Evolutionary conservation across 192 early-diverging fungal species (phyloP), one percentile per base, ranked within the genome.

Genomic region (Phycomyces blakesleeanus): DNA sequence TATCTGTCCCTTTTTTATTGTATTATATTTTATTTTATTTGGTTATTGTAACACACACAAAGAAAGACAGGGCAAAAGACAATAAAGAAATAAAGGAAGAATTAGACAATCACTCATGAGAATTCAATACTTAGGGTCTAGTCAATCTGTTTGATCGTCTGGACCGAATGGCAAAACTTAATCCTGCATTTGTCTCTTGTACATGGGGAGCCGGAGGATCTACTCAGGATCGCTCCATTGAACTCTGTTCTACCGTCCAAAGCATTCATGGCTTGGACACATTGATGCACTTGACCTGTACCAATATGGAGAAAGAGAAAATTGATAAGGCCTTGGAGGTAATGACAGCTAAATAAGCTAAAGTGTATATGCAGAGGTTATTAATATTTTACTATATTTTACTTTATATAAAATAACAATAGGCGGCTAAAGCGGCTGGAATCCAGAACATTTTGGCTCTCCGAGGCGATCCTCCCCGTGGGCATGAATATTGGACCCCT

Each of bases 201-300:
- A 94, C 92, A 4, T 94, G 92, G 92, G 88, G 87, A 57, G 92
- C 92, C 24, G 92, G 92, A 24, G 91, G 91, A n/a, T 81, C 84
- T 14, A 87, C 81, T 5, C 79, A 85, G 38, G 88, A 91, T 54
- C 77, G 84, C 51, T 92, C 91, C 6, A 75, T 90, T 42, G 85
- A 89, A 55, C 69, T 93, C 29, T 79, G 77, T 73, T 76, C 82
- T 11, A 88, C 85, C 1, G 88, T 88, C 21, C 89, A 92, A 71
- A 75, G 76, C n/a, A 80, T 87, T 5, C 81, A 87, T 52, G 92
- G 92, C 7, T 78, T 94, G 12, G 89, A 93, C 68, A 87, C 90
- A 0, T 73, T 76, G 67, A 89, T 93, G 90, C 92, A 94, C 65
- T 71, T 94, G 79, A 94, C 92, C 1, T 94, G 92, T 73, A 94